Base-by-base conservation (phyloP, 2,329 filamentous ascomycete genomes). In the Sphaerulina vaccinii region DNA sequence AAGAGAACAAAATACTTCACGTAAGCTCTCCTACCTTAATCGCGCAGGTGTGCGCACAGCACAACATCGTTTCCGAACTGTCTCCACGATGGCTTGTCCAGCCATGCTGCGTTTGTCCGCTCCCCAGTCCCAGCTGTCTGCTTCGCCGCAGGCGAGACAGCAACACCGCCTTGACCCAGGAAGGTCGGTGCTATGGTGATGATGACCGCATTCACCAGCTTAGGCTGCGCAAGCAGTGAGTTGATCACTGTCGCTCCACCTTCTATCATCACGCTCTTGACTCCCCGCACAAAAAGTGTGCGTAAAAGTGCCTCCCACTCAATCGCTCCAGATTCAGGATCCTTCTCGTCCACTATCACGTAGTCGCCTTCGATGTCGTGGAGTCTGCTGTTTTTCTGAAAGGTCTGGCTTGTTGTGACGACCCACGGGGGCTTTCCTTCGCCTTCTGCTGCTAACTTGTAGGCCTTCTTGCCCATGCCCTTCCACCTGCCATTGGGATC, bases 171-270 rank as follows among this genome's bases (percentile, higher is more conserved):
- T 54, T 81, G 78, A 1, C 92, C 92, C n/a, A 97, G 77, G 82
- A 90, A 97, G 0, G 84, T 89, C 7, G 92, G 92, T 2, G 92
- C 90, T 64, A 96, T 84, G 0, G 92, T 96, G 52, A 96, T 79
- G 62, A 97, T 87, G 42, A 96, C 84, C 2, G 86, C 86, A 65
- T 89, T 80, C 36, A 95, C 76, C 7, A 90, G 73, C 22, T 74
- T 73, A 2, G 80, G 76, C 33, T 79, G 75, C 16, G 54, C 51
- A n/a, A 97, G 76, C 15, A 97, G 72, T 32, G 86, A 82, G 66
- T 93, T 95, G 66, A 97, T 89, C 27, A 96, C 83, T 9, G 78
- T 75, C 0, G 82, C 91, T 9, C 92, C 92, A 0, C 92, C 92
- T 69, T 97, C 92, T 42, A 97, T 79, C 92, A 96, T 96, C 52